phyloP scores from a whole-genome alignment of 2,329 filamentous ascomycete species.

The Furcasterigmium furcatum region DNA sequence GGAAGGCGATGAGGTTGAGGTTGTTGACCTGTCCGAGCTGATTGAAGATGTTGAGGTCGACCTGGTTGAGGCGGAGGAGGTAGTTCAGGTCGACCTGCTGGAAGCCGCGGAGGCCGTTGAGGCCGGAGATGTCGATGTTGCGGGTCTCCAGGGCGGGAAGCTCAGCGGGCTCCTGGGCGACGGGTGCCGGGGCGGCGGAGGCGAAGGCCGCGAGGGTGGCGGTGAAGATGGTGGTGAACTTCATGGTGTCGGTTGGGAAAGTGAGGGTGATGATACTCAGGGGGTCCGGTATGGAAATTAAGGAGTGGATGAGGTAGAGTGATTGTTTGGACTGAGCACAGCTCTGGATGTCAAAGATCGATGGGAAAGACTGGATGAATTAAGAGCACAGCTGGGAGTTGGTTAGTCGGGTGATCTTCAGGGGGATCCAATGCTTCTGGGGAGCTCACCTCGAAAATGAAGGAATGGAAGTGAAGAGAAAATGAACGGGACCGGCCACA shows the following conservation, averaged over 20 bases:
- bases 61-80: conserved; percentile 41
- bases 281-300: conserved; percentile 19
- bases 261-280: conserved; percentile 18
- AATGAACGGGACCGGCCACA: conserved; percentile 28
- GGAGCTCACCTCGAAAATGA: conserved; percentile 40
- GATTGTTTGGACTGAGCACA: conserved; percentile 37
- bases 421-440: background rate
- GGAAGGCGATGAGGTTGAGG: conserved; percentile 39
- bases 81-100: conserved; percentile 38
- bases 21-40: conserved; percentile 24
- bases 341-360: conserved; percentile 34
- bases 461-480: conserved; percentile 38
- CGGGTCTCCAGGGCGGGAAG: conserved; percentile 31
- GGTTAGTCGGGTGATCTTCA: conserved; percentile 15
- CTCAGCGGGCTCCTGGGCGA: conserved; percentile 20
- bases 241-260: conserved; percentile 33
- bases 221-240: conserved; percentile 42
- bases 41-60: conserved; percentile 39
- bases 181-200: conserved; percentile 35
- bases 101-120: conserved; percentile 37
- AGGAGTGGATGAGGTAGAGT: background rate
- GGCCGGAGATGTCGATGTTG: conserved; percentile 30
- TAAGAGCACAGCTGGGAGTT: conserved; percentile 43
- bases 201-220: conserved; percentile 38
- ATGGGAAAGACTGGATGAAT: conserved; percentile 38